A percentile compares a stretch with the other conserved stretches of the same genome.
These are phyloP conservation scores for Candida khao-thaluensis DNA, from an alignment of 805 yeast species.

Conservation along the genomic window DNA sequence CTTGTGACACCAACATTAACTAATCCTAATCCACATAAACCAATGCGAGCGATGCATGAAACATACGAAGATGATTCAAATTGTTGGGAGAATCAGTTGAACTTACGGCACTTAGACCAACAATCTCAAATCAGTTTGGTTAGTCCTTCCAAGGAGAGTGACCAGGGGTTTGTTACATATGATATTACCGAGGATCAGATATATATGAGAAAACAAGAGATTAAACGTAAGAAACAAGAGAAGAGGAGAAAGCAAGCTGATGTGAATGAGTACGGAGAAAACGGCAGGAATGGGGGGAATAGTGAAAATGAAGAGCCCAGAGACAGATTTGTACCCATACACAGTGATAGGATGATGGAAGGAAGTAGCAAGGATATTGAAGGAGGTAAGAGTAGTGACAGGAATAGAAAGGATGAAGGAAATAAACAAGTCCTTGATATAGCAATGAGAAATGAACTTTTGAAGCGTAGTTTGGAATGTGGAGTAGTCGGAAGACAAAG, in stretches of 20 bases:
- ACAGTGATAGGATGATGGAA: too few relatives aligned
- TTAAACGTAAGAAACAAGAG: conserved; percentile 4
- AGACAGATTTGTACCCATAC: too few relatives aligned
- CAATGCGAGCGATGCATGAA: neutral
- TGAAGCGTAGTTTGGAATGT: conserved; percentile 3
- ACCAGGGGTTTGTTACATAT: neutral
- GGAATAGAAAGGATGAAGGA: too few relatives aligned
- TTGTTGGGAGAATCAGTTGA: conserved; percentile 2
- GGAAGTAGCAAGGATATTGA: too few relatives aligned
- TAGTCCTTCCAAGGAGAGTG: neutral
- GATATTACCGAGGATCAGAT: conserved; percentile 3
- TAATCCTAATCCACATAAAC: conserved; percentile 11
- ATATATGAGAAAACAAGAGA: conserved; percentile 2
- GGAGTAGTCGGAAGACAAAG: conserved; percentile 5
- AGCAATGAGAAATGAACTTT: conserved; percentile 3
- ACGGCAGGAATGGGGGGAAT: too few relatives aligned
- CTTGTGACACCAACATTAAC: conserved; percentile 16
- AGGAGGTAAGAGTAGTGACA: neutral
- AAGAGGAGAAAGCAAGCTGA: conserved; percentile 3
- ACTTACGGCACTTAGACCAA: neutral
- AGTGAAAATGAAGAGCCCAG: too few relatives aligned
- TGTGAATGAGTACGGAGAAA: too few relatives aligned
- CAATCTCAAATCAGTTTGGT: neutral
- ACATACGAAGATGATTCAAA: neutral
- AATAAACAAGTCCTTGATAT: too few relatives aligned